Conservation (phyloP, 1,284 basidiomycete genomes). For the Sphaerobolus stellatus region DNA sequence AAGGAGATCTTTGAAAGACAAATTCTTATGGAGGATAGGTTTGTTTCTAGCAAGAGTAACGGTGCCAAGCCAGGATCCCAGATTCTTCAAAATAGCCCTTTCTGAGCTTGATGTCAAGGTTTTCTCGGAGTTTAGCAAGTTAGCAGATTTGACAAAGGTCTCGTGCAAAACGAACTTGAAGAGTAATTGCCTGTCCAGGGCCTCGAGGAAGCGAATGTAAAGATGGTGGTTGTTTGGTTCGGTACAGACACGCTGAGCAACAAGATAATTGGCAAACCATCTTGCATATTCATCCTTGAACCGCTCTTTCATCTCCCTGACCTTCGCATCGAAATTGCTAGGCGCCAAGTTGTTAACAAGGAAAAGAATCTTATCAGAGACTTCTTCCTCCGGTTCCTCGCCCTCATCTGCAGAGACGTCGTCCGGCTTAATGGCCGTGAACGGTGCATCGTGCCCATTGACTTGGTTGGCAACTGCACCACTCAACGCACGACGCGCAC, state of each 20-base stretch:
- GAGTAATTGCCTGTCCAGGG: conserved; percentile 65
- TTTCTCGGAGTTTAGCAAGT: conserved; percentile 89
- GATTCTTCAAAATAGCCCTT: conserved; percentile 87
- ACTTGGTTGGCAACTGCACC: conserved; percentile 40
- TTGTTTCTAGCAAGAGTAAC: conserved; percentile 91
- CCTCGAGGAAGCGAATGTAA: conserved; percentile 92
- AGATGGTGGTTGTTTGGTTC: conserved; percentile 98
- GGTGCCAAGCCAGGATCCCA: conserved; percentile 93
- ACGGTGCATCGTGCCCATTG: conserved; percentile 56
- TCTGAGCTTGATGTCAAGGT: conserved; percentile 85
- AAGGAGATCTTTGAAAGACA: conserved; percentile 95
- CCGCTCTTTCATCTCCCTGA: conserved; percentile 77
- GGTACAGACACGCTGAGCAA: conserved; percentile 92
- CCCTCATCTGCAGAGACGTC: conserved; percentile 55
- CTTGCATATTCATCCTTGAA: conserved; percentile 82
- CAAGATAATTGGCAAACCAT: conserved; percentile 98
- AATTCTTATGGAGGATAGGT: conserved; percentile 90
- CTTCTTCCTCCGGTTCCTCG: conserved; percentile 77
- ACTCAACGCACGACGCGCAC: conserved; percentile 67
- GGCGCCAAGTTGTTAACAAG: conserved; percentile 98
- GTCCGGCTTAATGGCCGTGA: conserved; percentile 74
- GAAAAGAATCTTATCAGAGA: conserved; percentile 94
- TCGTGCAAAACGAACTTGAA: conserved; percentile 87
- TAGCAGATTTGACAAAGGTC: conserved; percentile 85
- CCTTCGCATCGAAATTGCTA: conserved; percentile 87